These are phyloP conservation scores for Solanum hybrid DNA, from an alignment of 305 asterid species.

Conservation along the genomic window DNA sequence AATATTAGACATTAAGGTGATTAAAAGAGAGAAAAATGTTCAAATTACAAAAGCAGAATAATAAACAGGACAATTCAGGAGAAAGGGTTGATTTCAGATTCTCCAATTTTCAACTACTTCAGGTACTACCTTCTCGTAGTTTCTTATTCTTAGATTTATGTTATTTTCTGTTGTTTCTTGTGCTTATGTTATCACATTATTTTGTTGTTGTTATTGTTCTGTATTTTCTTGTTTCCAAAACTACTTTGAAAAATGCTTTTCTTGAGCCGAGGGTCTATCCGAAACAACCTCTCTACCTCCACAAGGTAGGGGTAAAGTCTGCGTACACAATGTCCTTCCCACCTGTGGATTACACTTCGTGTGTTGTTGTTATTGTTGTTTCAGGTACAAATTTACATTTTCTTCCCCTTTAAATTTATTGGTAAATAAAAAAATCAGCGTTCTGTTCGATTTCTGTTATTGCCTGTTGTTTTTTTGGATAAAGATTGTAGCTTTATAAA, in stretches of 20 bases:
- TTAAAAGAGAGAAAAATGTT: slow-evolving; percentile 26
- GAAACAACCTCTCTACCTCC: not conserved
- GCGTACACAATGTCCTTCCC: fast-evolving
- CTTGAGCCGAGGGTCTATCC: not conserved
- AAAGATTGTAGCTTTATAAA: not conserved
- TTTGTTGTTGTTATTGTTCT: not conserved
- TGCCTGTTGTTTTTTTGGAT: not conserved
- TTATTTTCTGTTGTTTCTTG: not conserved
- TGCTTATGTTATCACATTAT: not conserved
- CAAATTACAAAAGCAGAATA: slow-evolving; percentile 45
- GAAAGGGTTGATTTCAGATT: slow-evolving; percentile 70
- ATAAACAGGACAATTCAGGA: slow-evolving; percentile 29
- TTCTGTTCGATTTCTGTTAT: not conserved
- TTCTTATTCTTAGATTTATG: not conserved
- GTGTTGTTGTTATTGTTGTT: not conserved
- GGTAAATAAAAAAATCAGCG: not conserved
- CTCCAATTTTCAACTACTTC: slow-evolving; percentile 85
- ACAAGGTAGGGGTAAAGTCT: not conserved
- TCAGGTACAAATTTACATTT: slow-evolving; percentile 31
- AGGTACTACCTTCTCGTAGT: slow-evolving; percentile 30
- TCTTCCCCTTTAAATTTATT: not conserved
- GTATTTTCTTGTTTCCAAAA: not conserved
- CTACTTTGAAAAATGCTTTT: not conserved
- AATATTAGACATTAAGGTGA: not conserved
- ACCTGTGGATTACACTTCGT: not conserved